These are phyloP conservation scores for Elsinoe australis DNA, from an alignment of 2,329 filamentous ascomycete genomes.

Conservation along the genomic window DNA sequence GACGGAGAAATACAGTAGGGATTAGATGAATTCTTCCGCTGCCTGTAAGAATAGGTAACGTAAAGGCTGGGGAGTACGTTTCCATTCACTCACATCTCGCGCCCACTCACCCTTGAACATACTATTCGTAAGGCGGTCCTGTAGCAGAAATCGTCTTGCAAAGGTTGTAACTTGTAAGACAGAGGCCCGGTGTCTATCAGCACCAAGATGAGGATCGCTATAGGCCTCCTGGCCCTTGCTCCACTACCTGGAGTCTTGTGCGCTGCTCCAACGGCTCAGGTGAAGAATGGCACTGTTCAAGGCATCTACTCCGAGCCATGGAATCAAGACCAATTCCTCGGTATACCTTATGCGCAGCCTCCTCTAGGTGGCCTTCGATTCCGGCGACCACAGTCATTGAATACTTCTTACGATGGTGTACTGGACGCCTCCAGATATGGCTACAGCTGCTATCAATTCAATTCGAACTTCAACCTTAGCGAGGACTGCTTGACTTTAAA, in stretches of 20 bases:
- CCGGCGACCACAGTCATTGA: constrained; percentile 29
- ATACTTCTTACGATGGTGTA: constrained; percentile 34
- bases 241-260: no score
- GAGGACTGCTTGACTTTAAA: constrained; percentile 45
- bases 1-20: neutral
- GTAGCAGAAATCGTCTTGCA: no score
- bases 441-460: constrained; percentile 43
- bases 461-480: constrained; percentile 34
- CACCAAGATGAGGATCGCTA: neutral
- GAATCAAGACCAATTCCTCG: constrained; percentile 43
- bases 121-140: no score
- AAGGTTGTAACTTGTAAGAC: no score
- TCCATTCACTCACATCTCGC: no score
- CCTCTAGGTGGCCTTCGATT: constrained; percentile 30
- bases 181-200: no score
- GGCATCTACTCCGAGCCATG: constrained; percentile 35
- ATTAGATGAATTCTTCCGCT: constrained; percentile 12
- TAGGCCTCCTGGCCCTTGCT: no score
- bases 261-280: constrained; percentile 28
- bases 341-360: constrained; percentile 34
- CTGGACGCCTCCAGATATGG: constrained; percentile 37
- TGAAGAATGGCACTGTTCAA: constrained; percentile 39
- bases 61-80: no score
- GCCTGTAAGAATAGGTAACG: no score
- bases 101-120: no score